Evolutionary conservation across 2,329 filamentous ascomycete species (phyloP).

Genomic region (Talaromyces piceae): DNA sequence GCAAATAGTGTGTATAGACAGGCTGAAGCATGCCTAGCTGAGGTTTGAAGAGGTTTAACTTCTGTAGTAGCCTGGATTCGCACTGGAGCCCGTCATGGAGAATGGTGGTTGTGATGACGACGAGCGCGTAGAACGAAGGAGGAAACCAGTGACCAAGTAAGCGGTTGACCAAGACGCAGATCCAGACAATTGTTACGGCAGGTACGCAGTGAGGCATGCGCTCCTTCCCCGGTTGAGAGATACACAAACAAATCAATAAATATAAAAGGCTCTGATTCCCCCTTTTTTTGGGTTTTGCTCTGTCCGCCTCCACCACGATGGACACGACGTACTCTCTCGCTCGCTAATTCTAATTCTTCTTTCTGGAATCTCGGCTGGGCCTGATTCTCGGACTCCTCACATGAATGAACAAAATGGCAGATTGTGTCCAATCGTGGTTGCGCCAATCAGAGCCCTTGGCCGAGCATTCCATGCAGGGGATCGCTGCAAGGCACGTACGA

Average conservation of each 20-base stretch:
- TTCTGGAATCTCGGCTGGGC: not conserved
- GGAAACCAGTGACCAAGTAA: not conserved
- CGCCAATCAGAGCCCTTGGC: not conserved
- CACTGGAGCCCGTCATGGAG: not conserved
- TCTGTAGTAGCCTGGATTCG: not conserved
- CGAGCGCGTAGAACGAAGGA: not conserved
- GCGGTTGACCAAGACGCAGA: not conserved
- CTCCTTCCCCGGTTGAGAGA: not conserved
- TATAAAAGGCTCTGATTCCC: not conserved
- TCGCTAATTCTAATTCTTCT: too few species aligned
- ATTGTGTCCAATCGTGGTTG: not conserved
- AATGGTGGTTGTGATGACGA: too few species aligned
- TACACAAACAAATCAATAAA: not conserved
- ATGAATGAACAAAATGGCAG: too few species aligned
- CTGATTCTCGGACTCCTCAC: not conserved
- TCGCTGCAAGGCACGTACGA: slow-evolving; percentile 6
- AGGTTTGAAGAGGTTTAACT: not conserved
- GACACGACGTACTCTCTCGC: too few species aligned
- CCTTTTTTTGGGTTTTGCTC: not conserved
- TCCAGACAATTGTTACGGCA: not conserved
- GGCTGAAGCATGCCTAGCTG: not conserved
- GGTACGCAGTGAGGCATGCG: not conserved
- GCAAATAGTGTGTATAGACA: too few species aligned
- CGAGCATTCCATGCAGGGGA: slow-evolving; percentile 3
- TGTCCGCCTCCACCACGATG: not conserved